A percentile compares a stretch with the other conserved stretches of the same genome.
phyloP scores from a whole-genome alignment of 495 filamentous ascomycete genomes.

The Monascus purpureus region DNA sequence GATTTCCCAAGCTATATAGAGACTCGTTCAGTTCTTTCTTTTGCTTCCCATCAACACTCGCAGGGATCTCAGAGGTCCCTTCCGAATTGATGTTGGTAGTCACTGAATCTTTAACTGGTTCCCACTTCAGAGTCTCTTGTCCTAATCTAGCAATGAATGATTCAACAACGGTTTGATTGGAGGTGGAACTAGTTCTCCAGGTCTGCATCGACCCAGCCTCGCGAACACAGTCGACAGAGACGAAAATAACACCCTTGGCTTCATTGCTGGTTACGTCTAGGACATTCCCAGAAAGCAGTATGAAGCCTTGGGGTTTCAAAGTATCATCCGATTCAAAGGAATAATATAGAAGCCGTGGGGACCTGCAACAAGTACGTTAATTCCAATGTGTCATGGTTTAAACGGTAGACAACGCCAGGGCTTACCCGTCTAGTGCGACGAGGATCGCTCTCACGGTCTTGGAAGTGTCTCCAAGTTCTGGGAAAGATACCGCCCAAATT shows the following conservation, averaged over 20 bases:
- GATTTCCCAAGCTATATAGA: slow-evolving; percentile 55
- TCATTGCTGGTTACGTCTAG: slow-evolving; percentile 36
- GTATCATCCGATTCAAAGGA: slow-evolving; percentile 22
- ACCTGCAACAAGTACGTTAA: slow-evolving; percentile 22
- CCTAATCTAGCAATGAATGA: slow-evolving; percentile 10
- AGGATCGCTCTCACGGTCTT: slow-evolving; percentile 25
- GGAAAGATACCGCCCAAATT: slow-evolving; percentile 22
- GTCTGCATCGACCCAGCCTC: slow-evolving; percentile 24
- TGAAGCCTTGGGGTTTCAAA: slow-evolving; percentile 30
- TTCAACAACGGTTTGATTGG: slow-evolving; percentile 15
- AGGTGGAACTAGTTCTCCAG: slow-evolving; percentile 13
- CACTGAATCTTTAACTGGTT: slow-evolving; percentile 10
- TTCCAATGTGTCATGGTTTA: slow-evolving; percentile 1
- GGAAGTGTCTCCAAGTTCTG: slow-evolving; percentile 3
- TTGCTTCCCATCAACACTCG: slow-evolving; percentile 19
- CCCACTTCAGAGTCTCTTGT: slow-evolving; percentile 10
- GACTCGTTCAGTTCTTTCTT: slow-evolving; percentile 28
- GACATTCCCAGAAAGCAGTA: slow-evolving; percentile 43
- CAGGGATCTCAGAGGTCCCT: slow-evolving; percentile 19
- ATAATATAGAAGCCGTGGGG: slow-evolving; percentile 48
- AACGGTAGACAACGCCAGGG: slow-evolving; percentile 1
- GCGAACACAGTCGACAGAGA: slow-evolving; percentile 41
- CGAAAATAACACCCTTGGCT: slow-evolving; percentile 27
- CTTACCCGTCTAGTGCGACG: slow-evolving; percentile 59
- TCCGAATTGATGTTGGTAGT: slow-evolving; percentile 15